phyloP scores from a whole-genome alignment of 2,329 filamentous ascomycete species.

The Fusarium chaquense region DNA sequence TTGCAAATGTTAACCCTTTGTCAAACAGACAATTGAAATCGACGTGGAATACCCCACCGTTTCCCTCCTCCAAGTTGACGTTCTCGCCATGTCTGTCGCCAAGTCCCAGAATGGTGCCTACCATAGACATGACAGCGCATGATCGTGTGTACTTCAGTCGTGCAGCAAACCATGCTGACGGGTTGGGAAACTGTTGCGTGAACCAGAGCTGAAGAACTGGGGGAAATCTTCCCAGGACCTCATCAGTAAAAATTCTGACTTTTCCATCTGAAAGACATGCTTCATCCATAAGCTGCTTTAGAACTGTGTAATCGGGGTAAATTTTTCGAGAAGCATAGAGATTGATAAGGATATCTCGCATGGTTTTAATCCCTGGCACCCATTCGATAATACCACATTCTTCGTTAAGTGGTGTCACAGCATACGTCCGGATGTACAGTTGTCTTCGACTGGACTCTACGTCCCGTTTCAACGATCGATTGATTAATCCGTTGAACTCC shows the following conservation, averaged over 20 bases:
- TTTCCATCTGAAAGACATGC: slow-evolving; percentile 69
- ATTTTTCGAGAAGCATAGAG: slow-evolving; percentile 83
- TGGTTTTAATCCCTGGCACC: slow-evolving; percentile 94
- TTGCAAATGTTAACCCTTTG: slow-evolving; percentile 94
- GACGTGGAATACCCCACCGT: slow-evolving; percentile 94
- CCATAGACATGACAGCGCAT: slow-evolving; percentile 99
- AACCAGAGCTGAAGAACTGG: slow-evolving; percentile 95
- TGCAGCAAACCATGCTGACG: slow-evolving; percentile 90
- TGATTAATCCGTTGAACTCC: slow-evolving; percentile 99
- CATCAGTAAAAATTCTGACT: slow-evolving; percentile 76
- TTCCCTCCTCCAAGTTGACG: slow-evolving; percentile 92
- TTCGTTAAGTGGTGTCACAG: slow-evolving; percentile 95
- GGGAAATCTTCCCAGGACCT: slow-evolving; percentile 75
- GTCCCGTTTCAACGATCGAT: slow-evolving; percentile 90
- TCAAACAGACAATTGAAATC: slow-evolving; percentile 99
- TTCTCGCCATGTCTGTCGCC: slow-evolving; percentile 98
- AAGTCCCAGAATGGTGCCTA: slow-evolving; percentile 91
- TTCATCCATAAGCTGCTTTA: slow-evolving; percentile 74
- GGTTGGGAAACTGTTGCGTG: slow-evolving; percentile 92
- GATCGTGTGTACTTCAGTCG: slow-evolving; percentile 91
- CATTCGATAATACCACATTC: slow-evolving; percentile 98
- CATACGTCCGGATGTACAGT: slow-evolving; percentile 96
- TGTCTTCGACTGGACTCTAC: slow-evolving; percentile 90
- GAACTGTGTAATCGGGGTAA: slow-evolving; percentile 74
- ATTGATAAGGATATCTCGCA: slow-evolving; percentile 88